Evolutionary conservation across 495 filamentous ascomycete genomes (phyloP), one percentile per base, ranked within the genome.

Genomic region (Gamarada debralockiae): DNA sequence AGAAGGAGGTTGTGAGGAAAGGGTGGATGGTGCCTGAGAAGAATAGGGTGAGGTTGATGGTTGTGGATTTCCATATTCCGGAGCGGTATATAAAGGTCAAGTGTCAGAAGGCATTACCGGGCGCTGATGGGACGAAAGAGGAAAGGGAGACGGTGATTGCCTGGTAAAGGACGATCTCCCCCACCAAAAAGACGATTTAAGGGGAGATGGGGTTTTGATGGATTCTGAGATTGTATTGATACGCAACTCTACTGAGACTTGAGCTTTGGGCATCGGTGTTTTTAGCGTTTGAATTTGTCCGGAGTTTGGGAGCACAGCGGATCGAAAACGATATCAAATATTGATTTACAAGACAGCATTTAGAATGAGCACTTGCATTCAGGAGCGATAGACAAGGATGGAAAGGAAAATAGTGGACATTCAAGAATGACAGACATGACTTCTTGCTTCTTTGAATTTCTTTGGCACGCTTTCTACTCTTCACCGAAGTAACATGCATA

Each of bases 61-160:
- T 48, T 3, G 50, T 59, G 15, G 45, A 61, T 40, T 64, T 56
- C 27, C 49, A 56, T 37, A 56, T 58, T 7, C 37, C 49, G 24
- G 55, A 64, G 20, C 48, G 54, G 3, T 59, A 58, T 53, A 47
- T 61, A 14, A 52, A 53, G 40, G 48, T 64, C 20, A 53, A 55
- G 18, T 53, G 58, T 23, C 54, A 50, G 29, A 50, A 47, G 43
- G 48, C 42, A 17, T 13, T 60, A 5, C 15, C 24, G 14, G 38
- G 48, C 2, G 41, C 27, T 14, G 50, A 59, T 41, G 58, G 51
- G n/a, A 53, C 29, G 7, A 53, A 34, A 33, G 42, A 55, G 34
- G 54, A 52, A 17, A 50, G 52, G 46, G 55, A 58, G 25, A 58
- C 40, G 4, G 46, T 58, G 27, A 43, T 61, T 43, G 44, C 48